Conservation (phyloP, 257 asterid genomes). For the Parsonsia alboflavescens region DNA sequence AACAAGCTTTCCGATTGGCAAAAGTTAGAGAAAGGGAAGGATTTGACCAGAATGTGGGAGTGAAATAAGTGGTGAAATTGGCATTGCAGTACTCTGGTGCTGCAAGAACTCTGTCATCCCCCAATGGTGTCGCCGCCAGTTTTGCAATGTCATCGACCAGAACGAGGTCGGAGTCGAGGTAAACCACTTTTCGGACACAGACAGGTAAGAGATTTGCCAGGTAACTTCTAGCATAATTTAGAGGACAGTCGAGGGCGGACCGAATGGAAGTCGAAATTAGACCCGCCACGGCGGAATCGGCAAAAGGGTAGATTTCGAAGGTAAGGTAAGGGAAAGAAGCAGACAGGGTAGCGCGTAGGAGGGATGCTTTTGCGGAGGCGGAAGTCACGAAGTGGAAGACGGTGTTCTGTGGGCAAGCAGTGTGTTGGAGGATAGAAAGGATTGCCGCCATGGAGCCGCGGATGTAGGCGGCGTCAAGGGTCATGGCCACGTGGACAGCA, state of each 20-base stretch:
- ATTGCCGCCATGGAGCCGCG: constrained; percentile 95
- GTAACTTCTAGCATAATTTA: constrained; percentile 89
- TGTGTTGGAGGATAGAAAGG: constrained; percentile 72
- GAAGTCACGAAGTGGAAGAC: constrained; percentile 73
- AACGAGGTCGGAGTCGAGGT: constrained; percentile 80
- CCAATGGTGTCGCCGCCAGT: constrained; percentile 51
- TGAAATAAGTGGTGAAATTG: constrained; percentile 81
- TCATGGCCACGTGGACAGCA: constrained; percentile 84
- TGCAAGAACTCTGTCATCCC: constrained; percentile 51
- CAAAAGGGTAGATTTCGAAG: constrained; percentile 55
- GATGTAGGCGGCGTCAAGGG: constrained; percentile 70
- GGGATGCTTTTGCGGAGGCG: constrained; percentile 44
- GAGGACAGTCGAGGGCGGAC: constrained; percentile 88
- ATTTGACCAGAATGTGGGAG: constrained; percentile 84
- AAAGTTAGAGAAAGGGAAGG: constrained; percentile 75
- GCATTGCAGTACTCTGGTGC: constrained; percentile 97
- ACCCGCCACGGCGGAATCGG: constrained; percentile 51
- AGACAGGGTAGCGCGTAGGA: constrained; percentile 42
- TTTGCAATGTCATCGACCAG: constrained; percentile 81
- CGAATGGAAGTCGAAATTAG: constrained; percentile 91
- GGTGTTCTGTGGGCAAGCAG: constrained; percentile 76
- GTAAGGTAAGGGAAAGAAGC: constrained; percentile 70
- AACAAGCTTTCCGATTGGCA: constrained; percentile 65
- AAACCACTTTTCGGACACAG: constrained; percentile 69
- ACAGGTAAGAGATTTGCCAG: constrained; percentile 64